Evolutionary conservation across 345 rosid species (phyloP), one percentile per base, ranked within the genome.

Genomic region (Ricinus communis): DNA sequence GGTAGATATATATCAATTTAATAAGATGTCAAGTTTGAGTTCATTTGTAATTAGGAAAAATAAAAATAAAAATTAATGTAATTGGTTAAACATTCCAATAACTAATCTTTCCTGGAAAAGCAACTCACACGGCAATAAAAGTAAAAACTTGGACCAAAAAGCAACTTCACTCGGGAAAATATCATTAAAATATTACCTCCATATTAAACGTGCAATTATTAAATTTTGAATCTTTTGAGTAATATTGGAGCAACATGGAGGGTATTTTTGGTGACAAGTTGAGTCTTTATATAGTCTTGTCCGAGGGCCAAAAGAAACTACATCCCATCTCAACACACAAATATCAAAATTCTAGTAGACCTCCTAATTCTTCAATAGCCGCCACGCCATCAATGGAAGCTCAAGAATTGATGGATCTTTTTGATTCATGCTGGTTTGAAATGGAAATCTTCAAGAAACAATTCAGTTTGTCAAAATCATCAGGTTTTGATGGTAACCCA

Each of bases 351-450:
- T 71, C 21, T 16, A 27, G 28, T 31, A 25, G 40, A 28, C 40
- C 4, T 24, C 19, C 24, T 15, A 15, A 28, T 53, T 65, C 43
- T 41, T 57, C 60, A 9, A 19, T 43, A 51, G 80, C 77, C 53
- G 76, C 80, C 76, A 21, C 50, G 14, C 52, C 68, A 19, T 65
- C 27, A 15, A 85, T 86, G 88, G 83, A 68, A 31, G 77, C 79
- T 0, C 61, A 69, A 22, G 76, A 69, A 22, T 31, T 80, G 25
- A n/a, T 85, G 25, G 51, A 73, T 63, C 85, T 89, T 52, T 79
- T 81, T 24, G 81, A 86, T 78, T 82, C 80, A 5, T 83, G 69
- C 65, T 78, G 90, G 84, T 80, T 85, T 64, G 80, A 80, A 83
- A 74, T 43, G 77, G 79, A 84, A 74, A 82, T 81, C 70, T 71